These are phyloP conservation scores for Escallonia rubra DNA, from an alignment of 129 eudicot genomes.

Conservation along the genomic window DNA sequence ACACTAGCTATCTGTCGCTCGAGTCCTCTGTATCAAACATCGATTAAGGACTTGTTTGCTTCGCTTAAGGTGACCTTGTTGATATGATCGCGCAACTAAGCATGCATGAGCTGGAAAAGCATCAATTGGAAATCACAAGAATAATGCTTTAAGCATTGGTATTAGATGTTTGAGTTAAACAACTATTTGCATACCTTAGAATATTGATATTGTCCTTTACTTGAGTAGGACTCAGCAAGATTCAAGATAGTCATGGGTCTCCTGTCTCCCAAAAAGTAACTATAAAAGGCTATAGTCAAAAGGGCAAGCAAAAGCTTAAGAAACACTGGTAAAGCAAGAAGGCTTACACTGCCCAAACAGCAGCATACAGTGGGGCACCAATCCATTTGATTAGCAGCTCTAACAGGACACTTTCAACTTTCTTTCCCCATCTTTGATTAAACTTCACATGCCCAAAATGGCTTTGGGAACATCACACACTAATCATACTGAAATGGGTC, in stretches of 20 bases:
- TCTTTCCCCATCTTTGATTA: conserved; percentile 34
- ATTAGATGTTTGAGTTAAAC: too few relatives aligned
- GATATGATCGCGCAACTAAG: too few relatives aligned
- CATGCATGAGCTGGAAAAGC: too few relatives aligned
- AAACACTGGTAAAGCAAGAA: conserved; percentile 30
- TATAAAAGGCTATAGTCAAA: conserved; percentile 55
- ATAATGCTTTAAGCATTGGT: too few relatives aligned
- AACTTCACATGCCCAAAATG: conserved; percentile 57
- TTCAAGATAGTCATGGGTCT: conserved; percentile 17
- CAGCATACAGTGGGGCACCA: conserved; percentile 28
- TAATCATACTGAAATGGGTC: conserved; percentile 57
- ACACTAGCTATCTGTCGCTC: too few relatives aligned
- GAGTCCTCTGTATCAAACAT: too few relatives aligned
- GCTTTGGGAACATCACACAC: conserved; percentile 61
- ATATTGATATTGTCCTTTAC: too few relatives aligned
- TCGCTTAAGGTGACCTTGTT: too few relatives aligned
- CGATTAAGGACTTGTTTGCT: too few relatives aligned
- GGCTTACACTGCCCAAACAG: conserved; percentile 16
- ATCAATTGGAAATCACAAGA: too few relatives aligned
- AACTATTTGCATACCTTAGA: too few relatives aligned
- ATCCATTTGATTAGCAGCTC: conserved; percentile 34
- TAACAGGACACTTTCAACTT: conserved; percentile 38
- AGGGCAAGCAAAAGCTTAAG: conserved; percentile 35
- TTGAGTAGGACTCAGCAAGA: neutral
- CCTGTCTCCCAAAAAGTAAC: conserved; percentile 36